Conservation (phyloP, 352 stramenopile species). For the Pythium scleroteichum region DNA sequence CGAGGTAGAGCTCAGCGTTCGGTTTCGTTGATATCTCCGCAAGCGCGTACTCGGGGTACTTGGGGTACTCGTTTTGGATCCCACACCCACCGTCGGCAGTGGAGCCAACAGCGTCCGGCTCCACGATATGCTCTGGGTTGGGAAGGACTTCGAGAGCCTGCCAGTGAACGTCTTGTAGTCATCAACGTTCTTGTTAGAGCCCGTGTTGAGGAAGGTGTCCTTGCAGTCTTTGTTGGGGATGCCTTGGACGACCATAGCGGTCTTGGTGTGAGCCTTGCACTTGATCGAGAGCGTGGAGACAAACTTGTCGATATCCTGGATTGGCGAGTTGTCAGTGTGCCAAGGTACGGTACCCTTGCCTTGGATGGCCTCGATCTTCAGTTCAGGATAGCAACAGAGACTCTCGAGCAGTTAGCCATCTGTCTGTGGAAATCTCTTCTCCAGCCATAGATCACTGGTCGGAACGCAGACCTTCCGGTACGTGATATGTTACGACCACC, state of each 20-base stretch:
- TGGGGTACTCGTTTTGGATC: slow-evolving; percentile 14
- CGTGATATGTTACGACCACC: no score
- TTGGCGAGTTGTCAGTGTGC: no score
- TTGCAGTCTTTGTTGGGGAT: slow-evolving; percentile 35
- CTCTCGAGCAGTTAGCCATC: no score
- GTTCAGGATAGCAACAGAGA: no score
- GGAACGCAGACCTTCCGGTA: no score
- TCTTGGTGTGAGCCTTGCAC: slow-evolving; percentile 14
- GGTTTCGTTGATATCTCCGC: slow-evolving; percentile 19
- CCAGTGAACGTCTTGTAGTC: slow-evolving; percentile 28
- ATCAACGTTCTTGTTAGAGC: slow-evolving; percentile 26
- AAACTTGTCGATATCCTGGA: no score
- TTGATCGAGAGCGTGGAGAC: background rate
- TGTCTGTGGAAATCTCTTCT: no score
- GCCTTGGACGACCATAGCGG: slow-evolving; percentile 30
- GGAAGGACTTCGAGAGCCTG: slow-evolving; percentile 12
- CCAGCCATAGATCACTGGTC: no score
- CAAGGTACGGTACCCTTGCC: no score
- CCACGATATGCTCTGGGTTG: slow-evolving; percentile 26
- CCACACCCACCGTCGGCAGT: slow-evolving; percentile 18
- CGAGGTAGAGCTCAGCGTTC: slow-evolving; percentile 31
- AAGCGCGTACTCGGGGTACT: slow-evolving; percentile 23
- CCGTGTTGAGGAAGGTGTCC: slow-evolving; percentile 21
- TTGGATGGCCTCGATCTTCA: no score
- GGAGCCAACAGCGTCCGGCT: slow-evolving; percentile 30